Evolutionary conservation across 352 stramenopile species (phyloP), one percentile per base, ranked within the genome.

Genomic region (Phytopythium mirpurense): DNA sequence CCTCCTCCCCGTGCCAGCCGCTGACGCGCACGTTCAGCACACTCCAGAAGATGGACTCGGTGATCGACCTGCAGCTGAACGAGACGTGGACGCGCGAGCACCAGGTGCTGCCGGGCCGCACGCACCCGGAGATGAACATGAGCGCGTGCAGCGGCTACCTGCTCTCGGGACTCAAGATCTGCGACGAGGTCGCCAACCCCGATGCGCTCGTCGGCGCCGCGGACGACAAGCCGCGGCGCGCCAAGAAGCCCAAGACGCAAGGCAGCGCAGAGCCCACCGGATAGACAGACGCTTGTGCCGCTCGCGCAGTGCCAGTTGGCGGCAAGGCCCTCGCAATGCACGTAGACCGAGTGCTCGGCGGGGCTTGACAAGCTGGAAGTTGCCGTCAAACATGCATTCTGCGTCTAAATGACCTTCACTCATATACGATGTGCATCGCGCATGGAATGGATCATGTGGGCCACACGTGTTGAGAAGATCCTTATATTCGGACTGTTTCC

Each of bases 91-190:
- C 94, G 47, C 86, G 96, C 32, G 93, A 98, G 66, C 96, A 98
- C 70, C 94, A 98, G 70, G 86, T 93, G 16, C 54, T 98, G 19
- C 90, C 91, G 7, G 90, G 90, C 16, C 79, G 93, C 15, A 98
- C 94, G 29, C 96, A 98, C 72, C 96, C 96, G 0, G 86, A 93
- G 55, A 98, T 98, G 96, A 97, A 82, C 59, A 98, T 98, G 90
- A 97, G 83, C 62, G 93, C 96, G 48, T 97, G 89, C 70, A 97
- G 94, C 43, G 94, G 96, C 16, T 98, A 97, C 62, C 68, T 98
- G 31, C 70, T 98, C 18, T 96, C 87, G 7, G 95, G 94, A 5
- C 92, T 96, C 46, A 98, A 98, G 68, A 81, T 98, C 37, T 54
- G 72, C 19, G 73, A 82, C 32, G 48, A 5, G 29, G 21, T 54